Evolutionary conservation across 257 asterid species (phyloP).

Genomic region (Thymus mandschuricus): DNA sequence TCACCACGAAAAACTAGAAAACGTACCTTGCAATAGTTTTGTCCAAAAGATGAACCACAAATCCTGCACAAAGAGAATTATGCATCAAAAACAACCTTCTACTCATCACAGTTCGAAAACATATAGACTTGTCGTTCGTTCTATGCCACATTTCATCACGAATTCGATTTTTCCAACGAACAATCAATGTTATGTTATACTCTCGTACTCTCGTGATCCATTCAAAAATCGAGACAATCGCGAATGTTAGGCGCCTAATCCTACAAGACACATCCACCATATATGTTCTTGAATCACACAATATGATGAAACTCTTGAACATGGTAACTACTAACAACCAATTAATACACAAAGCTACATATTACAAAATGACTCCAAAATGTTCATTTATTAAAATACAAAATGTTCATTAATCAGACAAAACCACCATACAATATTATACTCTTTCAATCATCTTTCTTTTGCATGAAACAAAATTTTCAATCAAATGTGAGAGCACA

Average conservation of each 20-base stretch:
- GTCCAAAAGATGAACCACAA: conserved; percentile 76
- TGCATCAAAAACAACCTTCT: conserved; percentile 22
- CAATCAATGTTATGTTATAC: too few relatives aligned
- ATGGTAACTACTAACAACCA: too few relatives aligned
- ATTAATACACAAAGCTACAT: too few relatives aligned
- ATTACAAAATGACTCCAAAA: too few relatives aligned
- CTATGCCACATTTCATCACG: too few relatives aligned
- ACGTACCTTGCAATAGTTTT: conserved; percentile 76
- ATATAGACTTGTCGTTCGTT: not conserved
- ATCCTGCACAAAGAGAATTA: conserved; percentile 56
- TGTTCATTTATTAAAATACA: not conserved
- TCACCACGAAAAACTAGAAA: conserved; percentile 14
- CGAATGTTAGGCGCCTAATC: not conserved
- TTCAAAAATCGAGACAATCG: not conserved
- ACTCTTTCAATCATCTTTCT: not conserved
- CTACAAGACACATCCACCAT: not conserved
- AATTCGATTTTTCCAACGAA: too few relatives aligned
- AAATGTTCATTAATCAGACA: not conserved
- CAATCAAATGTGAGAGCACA: not conserved
- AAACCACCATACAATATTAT: conserved; percentile 13
- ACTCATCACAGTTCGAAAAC: not conserved
- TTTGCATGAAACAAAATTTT: not conserved
- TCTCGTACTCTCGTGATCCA: too few relatives aligned
- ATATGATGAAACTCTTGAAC: too few relatives aligned
- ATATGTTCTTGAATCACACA: too few relatives aligned